Conservation (phyloP, 2,329 filamentous ascomycete genomes). For the Aspergillaceae sp. region DNA sequence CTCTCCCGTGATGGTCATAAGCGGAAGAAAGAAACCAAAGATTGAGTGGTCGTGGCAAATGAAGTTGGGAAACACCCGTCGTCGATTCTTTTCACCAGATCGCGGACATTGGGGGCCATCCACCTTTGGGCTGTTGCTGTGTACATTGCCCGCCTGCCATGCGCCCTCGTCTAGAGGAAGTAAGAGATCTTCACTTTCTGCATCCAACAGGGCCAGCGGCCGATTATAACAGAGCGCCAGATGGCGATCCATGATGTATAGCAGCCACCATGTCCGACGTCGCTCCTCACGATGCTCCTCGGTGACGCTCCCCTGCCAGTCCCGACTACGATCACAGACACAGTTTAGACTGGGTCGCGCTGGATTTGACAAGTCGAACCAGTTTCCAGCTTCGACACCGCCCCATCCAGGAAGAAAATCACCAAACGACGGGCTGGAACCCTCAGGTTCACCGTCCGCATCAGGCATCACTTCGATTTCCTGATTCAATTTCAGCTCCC, state of each 20-base stretch:
- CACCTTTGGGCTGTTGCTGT: conserved; percentile 40
- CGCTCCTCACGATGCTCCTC: conserved; percentile 87
- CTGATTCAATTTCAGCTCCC: conserved; percentile 77
- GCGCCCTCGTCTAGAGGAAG: conserved; percentile 80
- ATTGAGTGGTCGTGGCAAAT: conserved; percentile 81
- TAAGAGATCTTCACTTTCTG: conserved; percentile 73
- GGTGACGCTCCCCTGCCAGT: conserved; percentile 36
- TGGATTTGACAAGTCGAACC: conserved; percentile 35
- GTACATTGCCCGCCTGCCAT: conserved; percentile 79
- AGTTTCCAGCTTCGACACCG: conserved; percentile 45
- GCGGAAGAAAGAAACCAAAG: conserved; percentile 84
- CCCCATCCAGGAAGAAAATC: conserved; percentile 24
- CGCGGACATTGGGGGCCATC: conserved; percentile 28
- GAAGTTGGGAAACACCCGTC: conserved; percentile 65
- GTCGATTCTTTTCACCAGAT: conserved; percentile 32
- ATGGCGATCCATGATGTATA: conserved; percentile 86
- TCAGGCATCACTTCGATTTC: conserved; percentile 50
- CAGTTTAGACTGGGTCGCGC: conserved; percentile 27
- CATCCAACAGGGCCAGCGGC: conserved; percentile 76
- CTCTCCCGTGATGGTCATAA: conserved; percentile 89
- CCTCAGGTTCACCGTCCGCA: conserved; percentile 21
- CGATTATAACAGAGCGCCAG: conserved; percentile 86
- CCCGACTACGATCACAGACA: conserved; percentile 22
- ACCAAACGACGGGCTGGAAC: conserved; percentile 25
- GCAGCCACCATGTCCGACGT: conserved; percentile 84